phyloP scores from a whole-genome alignment of 371 early-diverging fungal genomes.

The Dentiscutata heterogama region DNA sequence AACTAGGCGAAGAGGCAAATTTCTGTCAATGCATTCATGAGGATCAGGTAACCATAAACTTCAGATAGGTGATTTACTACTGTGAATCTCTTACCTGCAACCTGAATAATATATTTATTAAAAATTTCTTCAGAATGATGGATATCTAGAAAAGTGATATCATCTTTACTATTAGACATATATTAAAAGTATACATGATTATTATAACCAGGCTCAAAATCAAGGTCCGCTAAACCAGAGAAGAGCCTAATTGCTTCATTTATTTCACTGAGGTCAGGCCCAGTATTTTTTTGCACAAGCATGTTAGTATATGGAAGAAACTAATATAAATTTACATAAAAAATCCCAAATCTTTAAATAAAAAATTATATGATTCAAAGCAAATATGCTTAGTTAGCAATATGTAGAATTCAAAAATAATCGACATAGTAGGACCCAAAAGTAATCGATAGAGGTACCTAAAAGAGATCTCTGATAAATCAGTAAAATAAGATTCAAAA shows the following conservation, averaged over 20 bases:
- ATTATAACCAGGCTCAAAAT: background rate
- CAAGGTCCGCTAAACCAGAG: background rate
- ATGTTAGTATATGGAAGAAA: background rate
- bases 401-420: too few relatives aligned
- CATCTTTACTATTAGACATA: conserved; percentile 16
- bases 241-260: background rate
- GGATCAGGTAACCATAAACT: conserved; percentile 8
- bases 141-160: background rate
- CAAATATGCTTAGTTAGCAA: too few relatives aligned
- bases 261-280: background rate
- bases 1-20: background rate
- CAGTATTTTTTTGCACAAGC: background rate
- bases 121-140: conserved; percentile 10
- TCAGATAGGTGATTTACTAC: conserved; percentile 17
- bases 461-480: too few relatives aligned
- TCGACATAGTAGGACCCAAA: too few relatives aligned
- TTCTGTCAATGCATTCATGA: background rate
- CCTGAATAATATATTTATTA: conserved; percentile 15
- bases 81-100: conserved; percentile 4
- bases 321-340: too few relatives aligned
- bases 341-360: too few relatives aligned
- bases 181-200: background rate
- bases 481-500: too few relatives aligned
- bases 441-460: too few relatives aligned
- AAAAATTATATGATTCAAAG: too few relatives aligned